A percentile compares a stretch with the other conserved stretches of the same genome.
Conservation (phyloP, 2,329 filamentous ascomycete species). For the Xylariaceae sp. region DNA sequence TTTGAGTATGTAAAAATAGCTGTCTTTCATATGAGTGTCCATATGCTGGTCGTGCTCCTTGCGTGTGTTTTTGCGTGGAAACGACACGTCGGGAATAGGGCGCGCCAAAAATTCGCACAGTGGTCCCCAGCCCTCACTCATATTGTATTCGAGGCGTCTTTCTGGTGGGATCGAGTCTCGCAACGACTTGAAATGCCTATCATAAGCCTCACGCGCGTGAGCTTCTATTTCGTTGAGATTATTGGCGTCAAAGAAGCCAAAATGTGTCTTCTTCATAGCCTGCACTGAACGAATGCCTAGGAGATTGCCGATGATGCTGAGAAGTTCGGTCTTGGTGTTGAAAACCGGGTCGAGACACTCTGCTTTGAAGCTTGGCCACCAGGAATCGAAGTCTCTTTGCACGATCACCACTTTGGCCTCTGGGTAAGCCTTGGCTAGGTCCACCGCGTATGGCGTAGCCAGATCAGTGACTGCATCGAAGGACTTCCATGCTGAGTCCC, state of each 20-base stretch:
- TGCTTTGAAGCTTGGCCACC: slow-evolving; percentile 13
- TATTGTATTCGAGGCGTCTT: background rate
- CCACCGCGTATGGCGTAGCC: slow-evolving; percentile 7
- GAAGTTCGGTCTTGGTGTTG: background rate
- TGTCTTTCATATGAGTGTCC: background rate
- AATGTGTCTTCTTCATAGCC: background rate
- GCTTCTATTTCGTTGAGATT: background rate
- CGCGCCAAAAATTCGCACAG: background rate
- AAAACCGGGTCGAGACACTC: background rate
- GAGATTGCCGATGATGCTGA: background rate
- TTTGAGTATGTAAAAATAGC: background rate
- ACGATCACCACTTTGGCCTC: slow-evolving; percentile 17
- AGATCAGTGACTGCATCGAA: slow-evolving; percentile 17
- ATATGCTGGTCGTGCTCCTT: background rate
- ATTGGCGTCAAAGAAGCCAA: background rate
- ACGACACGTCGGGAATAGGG: background rate
- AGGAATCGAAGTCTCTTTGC: slow-evolving; percentile 13
- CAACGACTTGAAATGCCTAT: background rate
- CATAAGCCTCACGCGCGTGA: background rate
- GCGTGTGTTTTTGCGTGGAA: background rate
- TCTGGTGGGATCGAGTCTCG: background rate
- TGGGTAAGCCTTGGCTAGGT: slow-evolving; percentile 15
- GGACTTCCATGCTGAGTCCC: slow-evolving; percentile 7
- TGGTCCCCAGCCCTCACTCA: background rate
- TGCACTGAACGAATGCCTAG: background rate